These are phyloP conservation scores for Blepharisma undulans DNA, from an alignment of 169 alveolate genomes.

Conservation along the genomic window DNA sequence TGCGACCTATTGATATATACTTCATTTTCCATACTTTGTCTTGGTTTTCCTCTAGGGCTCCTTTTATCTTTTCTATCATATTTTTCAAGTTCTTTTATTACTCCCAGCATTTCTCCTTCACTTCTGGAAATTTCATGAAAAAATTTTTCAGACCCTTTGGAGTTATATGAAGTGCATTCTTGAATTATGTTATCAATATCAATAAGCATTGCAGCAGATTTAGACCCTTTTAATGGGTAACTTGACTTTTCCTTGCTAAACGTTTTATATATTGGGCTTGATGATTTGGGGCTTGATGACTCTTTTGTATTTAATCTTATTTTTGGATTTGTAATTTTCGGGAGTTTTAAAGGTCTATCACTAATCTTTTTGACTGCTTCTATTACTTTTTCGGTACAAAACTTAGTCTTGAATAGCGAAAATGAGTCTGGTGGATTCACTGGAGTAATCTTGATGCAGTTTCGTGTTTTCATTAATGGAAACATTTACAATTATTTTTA, in stretches of 20 bases:
- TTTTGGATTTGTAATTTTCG: background rate
- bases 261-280: background rate
- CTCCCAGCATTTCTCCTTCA: background rate
- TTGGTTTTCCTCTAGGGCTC: background rate
- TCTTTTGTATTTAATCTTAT: background rate
- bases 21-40: background rate
- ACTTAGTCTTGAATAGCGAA: background rate
- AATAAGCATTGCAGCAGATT: background rate
- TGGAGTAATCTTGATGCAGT: background rate
- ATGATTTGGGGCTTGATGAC: background rate
- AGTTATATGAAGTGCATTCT: background rate
- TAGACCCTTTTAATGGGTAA: background rate
- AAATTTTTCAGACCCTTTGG: background rate
- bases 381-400: background rate
- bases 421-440: background rate
- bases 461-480: background rate
- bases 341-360: background rate
- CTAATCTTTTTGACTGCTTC: background rate
- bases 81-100: background rate
- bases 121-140: background rate
- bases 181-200: background rate
- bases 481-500: background rate
- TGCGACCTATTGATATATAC: background rate
- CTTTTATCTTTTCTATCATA: background rate
- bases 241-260: background rate